phyloP scores from a whole-genome alignment of 306 rosid genomes.

The Styphnolobium japonicum region DNA sequence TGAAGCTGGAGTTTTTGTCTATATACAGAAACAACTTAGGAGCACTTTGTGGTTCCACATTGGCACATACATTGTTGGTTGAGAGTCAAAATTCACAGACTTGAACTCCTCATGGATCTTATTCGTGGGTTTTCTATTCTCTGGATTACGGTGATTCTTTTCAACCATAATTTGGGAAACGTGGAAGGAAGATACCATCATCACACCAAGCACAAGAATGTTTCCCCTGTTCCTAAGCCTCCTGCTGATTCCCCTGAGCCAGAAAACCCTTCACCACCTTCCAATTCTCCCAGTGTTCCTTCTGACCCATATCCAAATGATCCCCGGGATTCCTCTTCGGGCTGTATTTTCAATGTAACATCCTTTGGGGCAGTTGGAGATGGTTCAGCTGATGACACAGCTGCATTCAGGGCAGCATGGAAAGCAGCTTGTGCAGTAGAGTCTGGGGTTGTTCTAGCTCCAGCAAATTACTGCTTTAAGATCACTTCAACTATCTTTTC shows the following conservation, averaged over 20 bases:
- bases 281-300: conserved; percentile 39
- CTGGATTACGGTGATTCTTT: conserved; percentile 28
- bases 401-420: conserved; percentile 84
- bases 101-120: conserved; percentile 42
- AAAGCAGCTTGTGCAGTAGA: conserved; percentile 89
- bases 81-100: neutral
- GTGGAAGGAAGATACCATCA: conserved; percentile 75
- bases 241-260: conserved; percentile 27
- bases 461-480: conserved; percentile 45
- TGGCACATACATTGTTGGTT: conserved; percentile 15
- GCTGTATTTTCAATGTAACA: conserved; percentile 57
- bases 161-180: conserved; percentile 36
- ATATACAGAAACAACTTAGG: conserved; percentile 24
- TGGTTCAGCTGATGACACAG: conserved; percentile 82
- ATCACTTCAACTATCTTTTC: conserved; percentile 88
- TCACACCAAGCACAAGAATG: conserved; percentile 50
- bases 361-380: conserved; percentile 84
- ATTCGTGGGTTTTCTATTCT: conserved; percentile 28
- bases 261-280: conserved; percentile 27
- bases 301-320: conserved; percentile 61
- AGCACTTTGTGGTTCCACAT: conserved; percentile 30
- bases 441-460: conserved; percentile 68
- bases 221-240: conserved; percentile 20
- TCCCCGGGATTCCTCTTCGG: conserved; percentile 36
- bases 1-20: conserved; percentile 24